Percentiles rank a stretch among this genome's conserved stretches.
phyloP scores from a whole-genome alignment of 1,139 yeast species.

The Nakaseomyces delphensis region DNA sequence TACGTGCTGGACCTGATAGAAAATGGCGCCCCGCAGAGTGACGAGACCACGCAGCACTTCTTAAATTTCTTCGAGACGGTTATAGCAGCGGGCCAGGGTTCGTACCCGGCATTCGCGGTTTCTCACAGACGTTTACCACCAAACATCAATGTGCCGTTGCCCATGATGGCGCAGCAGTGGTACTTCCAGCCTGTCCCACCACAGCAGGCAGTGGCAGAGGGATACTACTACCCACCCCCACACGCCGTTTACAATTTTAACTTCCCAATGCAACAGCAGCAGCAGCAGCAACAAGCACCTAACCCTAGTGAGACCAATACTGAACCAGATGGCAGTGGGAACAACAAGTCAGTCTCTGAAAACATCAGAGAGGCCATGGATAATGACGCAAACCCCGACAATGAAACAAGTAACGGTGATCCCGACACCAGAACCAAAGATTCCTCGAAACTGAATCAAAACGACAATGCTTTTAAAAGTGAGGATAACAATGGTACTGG shows the following conservation, averaged over 20 bases:
- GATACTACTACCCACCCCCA: conserved; percentile 2
- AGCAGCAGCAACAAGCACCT: conserved; percentile 1
- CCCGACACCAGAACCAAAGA: not conserved
- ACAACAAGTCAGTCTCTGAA: no score
- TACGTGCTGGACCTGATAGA: conserved; percentile 27
- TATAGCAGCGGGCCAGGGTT: conserved; percentile 9
- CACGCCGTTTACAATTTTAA: conserved; percentile 1
- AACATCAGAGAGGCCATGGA: not conserved
- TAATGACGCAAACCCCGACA: not conserved
- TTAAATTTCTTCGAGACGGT: conserved; percentile 22
- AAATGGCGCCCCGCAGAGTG: conserved; percentile 25
- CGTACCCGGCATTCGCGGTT: conserved; percentile 3
- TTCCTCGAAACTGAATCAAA: not conserved
- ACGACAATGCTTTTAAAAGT: not conserved
- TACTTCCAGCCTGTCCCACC: not conserved
- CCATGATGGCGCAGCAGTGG: conserved; percentile 1
- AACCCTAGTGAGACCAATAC: not conserved
- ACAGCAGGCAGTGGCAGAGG: not conserved
- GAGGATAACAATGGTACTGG: not conserved
- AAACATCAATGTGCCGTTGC: not conserved
- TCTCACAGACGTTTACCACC: conserved; percentile 1
- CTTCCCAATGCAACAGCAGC: conserved; percentile 5
- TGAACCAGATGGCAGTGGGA: no score
- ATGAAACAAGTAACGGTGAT: not conserved
- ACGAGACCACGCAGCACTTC: conserved; percentile 18